Evolutionary conservation across 225 moss, liverwort and hornwort genomes (phyloP), one percentile per base, ranked within the genome.

Genomic region (Bryoerythrophyllum caledonicum): DNA sequence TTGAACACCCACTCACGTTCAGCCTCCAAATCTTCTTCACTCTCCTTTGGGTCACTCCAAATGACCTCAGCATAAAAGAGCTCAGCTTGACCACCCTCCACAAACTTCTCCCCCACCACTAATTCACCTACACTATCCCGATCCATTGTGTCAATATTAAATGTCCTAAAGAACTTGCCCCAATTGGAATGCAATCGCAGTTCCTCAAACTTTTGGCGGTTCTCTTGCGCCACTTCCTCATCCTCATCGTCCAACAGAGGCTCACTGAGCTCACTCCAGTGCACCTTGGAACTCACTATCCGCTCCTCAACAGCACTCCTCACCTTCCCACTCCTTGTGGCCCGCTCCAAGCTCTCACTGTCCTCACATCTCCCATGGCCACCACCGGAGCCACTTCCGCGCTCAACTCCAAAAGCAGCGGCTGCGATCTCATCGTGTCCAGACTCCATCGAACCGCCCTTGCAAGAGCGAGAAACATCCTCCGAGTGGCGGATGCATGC

Each of bases 371-470:
- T 32, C 32, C 2, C 32, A 10, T 2, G 10, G 7, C 1, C 0
- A 43, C 12, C 12, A 55, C 55, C 0, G 9, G 54, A 54, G 2
- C 30, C 3, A 2, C 0, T 9, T 30, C 8, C 30, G 2, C 4
- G 4, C 1, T 85, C 82, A 71, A 76, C 87, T 73, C 16, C 19
- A 60, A 8, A 32, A 6, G 91, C 88, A 69, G 79, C 80, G 52
- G 79, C 74, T 34, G 78, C 52, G 7, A 17, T 52, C 52, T 75
- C 43, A 85, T 37, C 4, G 25, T 79, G 79, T 1, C 10, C 80
- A 63, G 75, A 80, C 82, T 53, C 75, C 24, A 10, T 61, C 63
- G 20, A 88, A 63, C 38, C 82, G 81, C 52, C 81, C 87, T 30
- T 84, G 85, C 12, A 63, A 2, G 5, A 2, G 5, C 86, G 19